phyloP scores from a whole-genome alignment of 495 filamentous ascomycete genomes.

The Viridothelium virens region DNA sequence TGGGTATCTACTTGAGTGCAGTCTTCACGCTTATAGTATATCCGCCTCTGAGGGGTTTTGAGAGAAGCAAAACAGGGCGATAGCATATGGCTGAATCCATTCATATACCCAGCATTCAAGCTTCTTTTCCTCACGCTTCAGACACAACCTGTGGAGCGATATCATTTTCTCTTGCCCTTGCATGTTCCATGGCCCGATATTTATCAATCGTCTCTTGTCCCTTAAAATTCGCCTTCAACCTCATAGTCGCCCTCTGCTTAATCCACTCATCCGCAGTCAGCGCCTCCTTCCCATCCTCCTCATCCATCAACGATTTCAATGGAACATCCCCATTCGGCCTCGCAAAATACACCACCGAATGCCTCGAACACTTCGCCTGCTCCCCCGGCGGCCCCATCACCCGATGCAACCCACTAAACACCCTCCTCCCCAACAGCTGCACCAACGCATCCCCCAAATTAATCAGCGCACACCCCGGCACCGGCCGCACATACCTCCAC shows the following conservation, averaged over 20 bases:
- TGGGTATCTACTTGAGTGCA: constrained; percentile 18
- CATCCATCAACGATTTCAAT: constrained; percentile 8
- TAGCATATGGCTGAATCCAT: not conserved
- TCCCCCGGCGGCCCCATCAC: constrained; percentile 16
- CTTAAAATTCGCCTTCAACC: constrained; percentile 17
- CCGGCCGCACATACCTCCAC: constrained; percentile 18
- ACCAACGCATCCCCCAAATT: constrained; percentile 20
- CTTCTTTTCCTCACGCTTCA: not conserved
- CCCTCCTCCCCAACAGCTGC: constrained; percentile 12
- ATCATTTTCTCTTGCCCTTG: not conserved
- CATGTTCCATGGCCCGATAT: constrained; percentile 1
- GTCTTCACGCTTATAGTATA: constrained; percentile 10
- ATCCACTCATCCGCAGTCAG: constrained; percentile 24
- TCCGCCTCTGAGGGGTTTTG: constrained; percentile 1
- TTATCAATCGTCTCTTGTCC: constrained; percentile 10
- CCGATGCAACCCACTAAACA: constrained; percentile 15
- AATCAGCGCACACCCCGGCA: constrained; percentile 12
- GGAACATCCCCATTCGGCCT: constrained; percentile 16
- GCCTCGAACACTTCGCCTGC: constrained; percentile 15
- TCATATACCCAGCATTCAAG: too few relatives aligned
- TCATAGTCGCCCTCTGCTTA: constrained; percentile 12
- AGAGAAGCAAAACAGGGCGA: constrained; percentile 10
- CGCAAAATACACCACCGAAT: constrained; percentile 18
- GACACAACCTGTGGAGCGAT: not conserved
- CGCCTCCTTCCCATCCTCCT: constrained; percentile 13